Conservation (phyloP, 768 basidiomycete species). For the Strobilomyces confusus region DNA sequence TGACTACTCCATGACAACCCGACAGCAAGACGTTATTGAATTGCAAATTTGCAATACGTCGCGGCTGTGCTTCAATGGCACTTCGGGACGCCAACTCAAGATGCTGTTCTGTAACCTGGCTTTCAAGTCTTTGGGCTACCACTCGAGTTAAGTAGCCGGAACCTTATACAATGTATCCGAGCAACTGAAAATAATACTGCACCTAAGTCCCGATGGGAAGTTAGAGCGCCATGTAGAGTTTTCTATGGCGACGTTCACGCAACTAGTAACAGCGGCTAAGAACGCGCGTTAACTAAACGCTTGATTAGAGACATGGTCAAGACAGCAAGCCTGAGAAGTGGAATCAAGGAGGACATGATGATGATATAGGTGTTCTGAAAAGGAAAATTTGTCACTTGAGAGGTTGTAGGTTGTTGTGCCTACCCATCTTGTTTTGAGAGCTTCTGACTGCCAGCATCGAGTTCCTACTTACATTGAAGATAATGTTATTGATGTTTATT, state of each 20-base stretch:
- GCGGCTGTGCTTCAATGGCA: slow-evolving; percentile 36
- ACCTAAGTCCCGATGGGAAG: slow-evolving; percentile 45
- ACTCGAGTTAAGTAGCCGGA: background rate
- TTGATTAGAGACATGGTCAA: too few species aligned
- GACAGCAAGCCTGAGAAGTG: too few species aligned
- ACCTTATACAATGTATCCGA: too few species aligned
- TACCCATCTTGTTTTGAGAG: too few species aligned
- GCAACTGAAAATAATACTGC: too few species aligned
- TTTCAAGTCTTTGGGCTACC: slow-evolving; percentile 29
- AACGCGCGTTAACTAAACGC: too few species aligned
- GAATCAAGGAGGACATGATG: slow-evolving; percentile 3
- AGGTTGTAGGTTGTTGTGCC: background rate
- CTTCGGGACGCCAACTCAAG: slow-evolving; percentile 46
- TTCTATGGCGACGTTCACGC: slow-evolving; percentile 43
- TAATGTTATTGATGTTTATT: background rate
- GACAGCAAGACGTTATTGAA: background rate
- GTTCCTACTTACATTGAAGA: background rate
- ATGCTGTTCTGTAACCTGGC: slow-evolving; percentile 41
- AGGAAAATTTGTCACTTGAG: background rate
- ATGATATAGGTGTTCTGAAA: background rate
- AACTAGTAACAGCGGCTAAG: slow-evolving; percentile 12
- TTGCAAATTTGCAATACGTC: slow-evolving; percentile 31
- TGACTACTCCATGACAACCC: background rate
- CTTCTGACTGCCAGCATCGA: background rate
- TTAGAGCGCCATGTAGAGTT: slow-evolving; percentile 40